Conservation (phyloP, 2,329 filamentous ascomycete genomes). For the Fusarium domesticum region DNA sequence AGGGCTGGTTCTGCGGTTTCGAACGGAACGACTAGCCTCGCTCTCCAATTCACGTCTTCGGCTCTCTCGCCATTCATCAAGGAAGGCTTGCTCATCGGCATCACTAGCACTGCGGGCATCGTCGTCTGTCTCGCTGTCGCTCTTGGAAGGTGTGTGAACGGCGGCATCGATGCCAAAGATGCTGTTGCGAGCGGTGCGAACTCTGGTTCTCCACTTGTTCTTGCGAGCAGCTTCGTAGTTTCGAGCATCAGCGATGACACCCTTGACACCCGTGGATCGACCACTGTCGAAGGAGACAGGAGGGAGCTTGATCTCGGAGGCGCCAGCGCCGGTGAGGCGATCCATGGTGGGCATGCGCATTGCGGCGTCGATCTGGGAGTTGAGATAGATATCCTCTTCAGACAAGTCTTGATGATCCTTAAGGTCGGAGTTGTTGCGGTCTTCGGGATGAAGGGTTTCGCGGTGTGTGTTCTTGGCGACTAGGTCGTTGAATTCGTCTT, state of each 20-base stretch:
- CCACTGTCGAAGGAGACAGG: conserved; percentile 63
- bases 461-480: conserved; percentile 53
- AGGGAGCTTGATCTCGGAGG: conserved; percentile 56
- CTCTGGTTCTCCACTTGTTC: conserved; percentile 52
- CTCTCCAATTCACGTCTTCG: conserved; percentile 74
- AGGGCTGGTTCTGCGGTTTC: conserved; percentile 69
- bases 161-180: conserved; percentile 47
- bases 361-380: conserved; percentile 57
- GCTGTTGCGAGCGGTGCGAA: conserved; percentile 52
- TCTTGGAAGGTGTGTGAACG: conserved; percentile 27
- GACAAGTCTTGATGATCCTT: conserved; percentile 51
- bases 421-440: conserved; percentile 49
- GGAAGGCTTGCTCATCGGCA: conserved; percentile 74
- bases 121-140: conserved; percentile 47
- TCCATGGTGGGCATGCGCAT: conserved; percentile 60
- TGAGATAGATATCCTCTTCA: conserved; percentile 54
- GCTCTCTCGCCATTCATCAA: conserved; percentile 80
- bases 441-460: conserved; percentile 55
- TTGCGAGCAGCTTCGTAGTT: conserved; percentile 68
- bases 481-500: conserved; percentile 65
- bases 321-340: conserved; percentile 40
- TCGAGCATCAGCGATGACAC: conserved; percentile 80
- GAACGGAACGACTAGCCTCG: conserved; percentile 52
- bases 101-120: conserved; percentile 49
- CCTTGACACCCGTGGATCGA: conserved; percentile 77